phyloP scores from a whole-genome alignment of 2,329 filamentous ascomycete genomes.

The Colletotrichum endophyticum region DNA sequence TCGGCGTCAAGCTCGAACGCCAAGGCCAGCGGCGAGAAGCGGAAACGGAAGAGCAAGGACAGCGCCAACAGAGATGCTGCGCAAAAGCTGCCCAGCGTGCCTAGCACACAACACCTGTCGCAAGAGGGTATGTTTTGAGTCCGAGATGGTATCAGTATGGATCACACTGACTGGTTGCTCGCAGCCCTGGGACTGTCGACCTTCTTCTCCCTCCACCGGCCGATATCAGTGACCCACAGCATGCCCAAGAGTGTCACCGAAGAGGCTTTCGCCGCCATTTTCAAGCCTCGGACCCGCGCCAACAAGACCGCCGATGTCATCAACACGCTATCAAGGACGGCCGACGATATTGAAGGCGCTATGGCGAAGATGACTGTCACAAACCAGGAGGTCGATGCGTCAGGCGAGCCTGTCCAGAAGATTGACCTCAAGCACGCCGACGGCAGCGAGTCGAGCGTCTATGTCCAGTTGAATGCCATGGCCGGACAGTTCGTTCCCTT shows the following conservation, averaged over 20 bases:
- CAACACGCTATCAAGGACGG: slow-evolving; percentile 66
- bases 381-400: slow-evolving; percentile 43
- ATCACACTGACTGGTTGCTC: not conserved
- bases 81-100: slow-evolving; percentile 73
- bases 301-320: slow-evolving; percentile 66
- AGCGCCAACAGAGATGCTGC: slow-evolving; percentile 46
- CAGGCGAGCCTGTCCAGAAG: slow-evolving; percentile 52
- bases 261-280: slow-evolving; percentile 85
- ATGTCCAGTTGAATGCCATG: slow-evolving; percentile 71
- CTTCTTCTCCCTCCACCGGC: slow-evolving; percentile 96
- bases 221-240: slow-evolving; percentile 85
- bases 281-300: slow-evolving; percentile 60
- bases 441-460: slow-evolving; percentile 62
- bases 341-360: slow-evolving; percentile 64
- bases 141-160: not conserved
- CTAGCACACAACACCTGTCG: slow-evolving; percentile 74
- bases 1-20: slow-evolving; percentile 46
- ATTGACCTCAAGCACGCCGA: slow-evolving; percentile 61
- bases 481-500: slow-evolving; percentile 79
- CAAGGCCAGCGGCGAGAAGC: slow-evolving; percentile 55
- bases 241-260: slow-evolving; percentile 76
- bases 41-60: slow-evolving; percentile 64
- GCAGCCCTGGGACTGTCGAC: slow-evolving; percentile 85
- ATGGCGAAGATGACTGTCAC: slow-evolving; percentile 58
- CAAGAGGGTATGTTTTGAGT: slow-evolving; percentile 61